Conservation (phyloP, 2,329 filamentous ascomycete genomes). For the Blumeriella jaapii region DNA sequence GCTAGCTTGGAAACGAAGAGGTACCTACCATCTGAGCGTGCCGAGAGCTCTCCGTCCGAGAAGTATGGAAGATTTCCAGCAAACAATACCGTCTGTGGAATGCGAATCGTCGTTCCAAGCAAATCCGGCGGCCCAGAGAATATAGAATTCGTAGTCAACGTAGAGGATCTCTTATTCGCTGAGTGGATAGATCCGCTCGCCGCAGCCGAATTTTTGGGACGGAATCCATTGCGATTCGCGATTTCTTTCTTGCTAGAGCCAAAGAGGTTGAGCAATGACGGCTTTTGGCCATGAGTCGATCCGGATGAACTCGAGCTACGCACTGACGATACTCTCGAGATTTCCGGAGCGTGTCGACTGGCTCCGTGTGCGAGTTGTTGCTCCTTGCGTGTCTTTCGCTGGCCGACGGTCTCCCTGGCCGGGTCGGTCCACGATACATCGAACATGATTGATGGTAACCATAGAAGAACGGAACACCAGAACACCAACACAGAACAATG, state of each 20-base stretch:
- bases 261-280: slow-evolving; percentile 11
- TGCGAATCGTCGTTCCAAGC: neutral
- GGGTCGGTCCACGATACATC: slow-evolving; percentile 26
- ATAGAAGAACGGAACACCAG: slow-evolving; percentile 1
- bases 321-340: slow-evolving; percentile 10
- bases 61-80: slow-evolving; percentile 3
- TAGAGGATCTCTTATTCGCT: slow-evolving; percentile 5
- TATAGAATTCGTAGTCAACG: slow-evolving; percentile 4
- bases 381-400: slow-evolving; percentile 23
- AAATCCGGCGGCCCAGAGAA: slow-evolving; percentile 3
- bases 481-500: too few relatives aligned
- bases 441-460: too few relatives aligned
- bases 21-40: slow-evolving; percentile 18
- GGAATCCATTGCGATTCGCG: slow-evolving; percentile 1
- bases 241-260: slow-evolving; percentile 3
- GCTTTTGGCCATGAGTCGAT: slow-evolving; percentile 3
- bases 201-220: neutral
- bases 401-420: slow-evolving; percentile 23
- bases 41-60: slow-evolving; percentile 14
- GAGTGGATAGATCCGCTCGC: neutral
- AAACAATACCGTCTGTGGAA: slow-evolving; percentile 2
- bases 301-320: slow-evolving; percentile 10
- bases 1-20: too few relatives aligned
- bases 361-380: slow-evolving; percentile 8
- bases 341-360: neutral